Percentiles rank a stretch among this genome's conserved stretches.
These are phyloP conservation scores for Phytopythium ostracodes DNA, from an alignment of 352 stramenopile species.

Conservation along the genomic window DNA sequence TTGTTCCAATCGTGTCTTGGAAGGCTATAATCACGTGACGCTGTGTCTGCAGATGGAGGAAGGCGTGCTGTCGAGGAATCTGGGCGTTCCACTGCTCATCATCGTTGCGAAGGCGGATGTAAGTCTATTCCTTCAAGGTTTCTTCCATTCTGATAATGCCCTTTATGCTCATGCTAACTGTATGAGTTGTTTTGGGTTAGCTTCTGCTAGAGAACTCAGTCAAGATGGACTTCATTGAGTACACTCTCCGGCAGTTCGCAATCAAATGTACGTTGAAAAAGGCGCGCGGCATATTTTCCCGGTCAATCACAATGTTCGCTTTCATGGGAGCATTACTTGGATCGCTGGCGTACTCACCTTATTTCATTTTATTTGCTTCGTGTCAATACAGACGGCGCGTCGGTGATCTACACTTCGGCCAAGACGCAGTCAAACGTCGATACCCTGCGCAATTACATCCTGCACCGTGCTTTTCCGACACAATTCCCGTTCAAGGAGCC, in stretches of 20 bases:
- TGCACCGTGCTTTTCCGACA: conserved; percentile 62
- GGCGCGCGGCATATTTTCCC: too few relatives aligned
- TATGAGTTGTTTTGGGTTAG: conserved; percentile 18
- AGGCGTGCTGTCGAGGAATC: conserved; percentile 73
- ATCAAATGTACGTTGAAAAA: conserved; percentile 57
- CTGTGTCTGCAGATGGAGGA: conserved; percentile 55
- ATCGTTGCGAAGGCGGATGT: conserved; percentile 80
- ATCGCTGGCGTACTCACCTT: conserved; percentile 9
- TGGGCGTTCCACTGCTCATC: conserved; percentile 69
- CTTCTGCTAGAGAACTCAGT: conserved; percentile 73
- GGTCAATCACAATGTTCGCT: too few relatives aligned
- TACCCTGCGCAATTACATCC: conserved; percentile 64
- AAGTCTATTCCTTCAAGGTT: conserved; percentile 12
- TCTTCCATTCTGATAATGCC: not conserved
- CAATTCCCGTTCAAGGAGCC: conserved; percentile 67
- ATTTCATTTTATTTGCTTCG: conserved; percentile 1
- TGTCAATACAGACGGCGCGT: conserved; percentile 49
- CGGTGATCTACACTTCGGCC: conserved; percentile 77
- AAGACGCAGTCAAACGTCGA: conserved; percentile 78
- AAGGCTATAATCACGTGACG: not conserved
- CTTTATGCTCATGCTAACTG: not conserved
- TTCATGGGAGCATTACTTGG: not conserved
- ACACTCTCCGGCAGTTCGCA: conserved; percentile 68
- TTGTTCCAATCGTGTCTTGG: not conserved
- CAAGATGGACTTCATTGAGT: conserved; percentile 87